Evolutionary conservation across 2,329 filamentous ascomycete species (phyloP).

Genomic region (Rosellinia necatrix): DNA sequence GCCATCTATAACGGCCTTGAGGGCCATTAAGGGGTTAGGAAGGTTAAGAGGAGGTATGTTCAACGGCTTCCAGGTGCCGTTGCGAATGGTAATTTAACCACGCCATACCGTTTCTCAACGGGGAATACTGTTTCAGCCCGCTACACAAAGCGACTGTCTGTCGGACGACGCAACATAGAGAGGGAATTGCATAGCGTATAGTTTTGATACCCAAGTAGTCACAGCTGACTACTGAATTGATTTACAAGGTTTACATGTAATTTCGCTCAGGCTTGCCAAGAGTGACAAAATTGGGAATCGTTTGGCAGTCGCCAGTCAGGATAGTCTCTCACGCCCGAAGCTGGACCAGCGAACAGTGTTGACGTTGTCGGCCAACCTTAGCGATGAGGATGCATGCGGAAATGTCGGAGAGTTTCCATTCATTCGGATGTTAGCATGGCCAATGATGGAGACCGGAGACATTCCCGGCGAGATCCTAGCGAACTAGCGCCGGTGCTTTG

Average conservation of each 20-base stretch:
- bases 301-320: too few species aligned
- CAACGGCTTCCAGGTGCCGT: neutral
- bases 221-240: slow-evolving; percentile 19
- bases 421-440: slow-evolving; percentile 8
- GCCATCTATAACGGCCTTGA: neutral
- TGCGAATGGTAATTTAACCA: neutral
- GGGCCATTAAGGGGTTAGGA: neutral
- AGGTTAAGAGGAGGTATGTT: neutral
- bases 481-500: too few species aligned
- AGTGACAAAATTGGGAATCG: too few species aligned
- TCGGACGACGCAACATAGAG: neutral
- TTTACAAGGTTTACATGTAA: neutral
- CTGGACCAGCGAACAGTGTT: too few species aligned
- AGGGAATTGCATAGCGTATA: slow-evolving; percentile 23
- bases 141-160: neutral
- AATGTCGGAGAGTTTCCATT: slow-evolving; percentile 16
- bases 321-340: too few species aligned
- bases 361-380: too few species aligned
- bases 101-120: neutral
- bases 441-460: neutral
- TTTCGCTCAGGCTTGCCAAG: neutral
- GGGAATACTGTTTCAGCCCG: neutral
- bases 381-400: slow-evolving; percentile 7
- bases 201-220: slow-evolving; percentile 27
- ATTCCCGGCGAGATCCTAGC: neutral